Percentiles rank a stretch among this genome's conserved stretches.
phyloP scores from a whole-genome alignment of 2,329 filamentous ascomycete genomes.

The Arachnomyces sp. region DNA sequence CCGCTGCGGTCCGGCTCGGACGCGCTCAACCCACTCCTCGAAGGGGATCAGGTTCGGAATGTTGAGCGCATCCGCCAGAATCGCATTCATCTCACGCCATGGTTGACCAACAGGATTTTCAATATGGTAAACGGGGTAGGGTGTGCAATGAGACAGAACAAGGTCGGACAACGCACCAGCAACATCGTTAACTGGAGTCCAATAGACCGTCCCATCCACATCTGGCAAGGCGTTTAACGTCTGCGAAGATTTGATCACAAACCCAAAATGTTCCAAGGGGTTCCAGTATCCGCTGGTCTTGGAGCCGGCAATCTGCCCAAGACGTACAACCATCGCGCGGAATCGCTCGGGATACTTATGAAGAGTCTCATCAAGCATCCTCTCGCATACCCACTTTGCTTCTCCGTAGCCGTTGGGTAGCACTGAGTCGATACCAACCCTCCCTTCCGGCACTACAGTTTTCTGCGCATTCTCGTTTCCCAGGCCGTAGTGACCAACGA shows the following conservation, averaged over 20 bases:
- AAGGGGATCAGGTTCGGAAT: conserved; percentile 33
- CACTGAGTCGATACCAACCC: conserved; percentile 31
- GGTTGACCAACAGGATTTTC: conserved; percentile 39
- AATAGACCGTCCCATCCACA: conserved; percentile 34
- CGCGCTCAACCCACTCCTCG: conserved; percentile 33
- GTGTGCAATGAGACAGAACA: conserved; percentile 12
- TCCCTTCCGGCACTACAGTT: conserved; percentile 37
- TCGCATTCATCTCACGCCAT: conserved; percentile 30
- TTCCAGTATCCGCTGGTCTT: conserved; percentile 49
- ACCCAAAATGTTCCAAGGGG: conserved; percentile 43
- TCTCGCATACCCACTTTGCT: conserved; percentile 46
- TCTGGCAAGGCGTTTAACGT: conserved; percentile 37
- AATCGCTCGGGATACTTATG: conserved; percentile 37
- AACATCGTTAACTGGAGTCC: conserved; percentile 42
- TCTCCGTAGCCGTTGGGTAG: conserved; percentile 46
- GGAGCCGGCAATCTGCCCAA: conserved; percentile 49
- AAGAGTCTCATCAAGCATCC: conserved; percentile 43
- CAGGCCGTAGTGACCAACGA: conserved; percentile 28
- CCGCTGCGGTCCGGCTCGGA: conserved; percentile 18
- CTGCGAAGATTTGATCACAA: conserved; percentile 46
- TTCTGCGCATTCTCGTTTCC: conserved; percentile 13
- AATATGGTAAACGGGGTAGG: conserved; percentile 37
- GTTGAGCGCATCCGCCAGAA: conserved; percentile 28
- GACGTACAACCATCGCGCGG: conserved; percentile 37
- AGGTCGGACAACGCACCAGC: conserved; percentile 30